Conservation (phyloP, 352 stramenopile genomes). For the Aphanomyces astaci region DNA sequence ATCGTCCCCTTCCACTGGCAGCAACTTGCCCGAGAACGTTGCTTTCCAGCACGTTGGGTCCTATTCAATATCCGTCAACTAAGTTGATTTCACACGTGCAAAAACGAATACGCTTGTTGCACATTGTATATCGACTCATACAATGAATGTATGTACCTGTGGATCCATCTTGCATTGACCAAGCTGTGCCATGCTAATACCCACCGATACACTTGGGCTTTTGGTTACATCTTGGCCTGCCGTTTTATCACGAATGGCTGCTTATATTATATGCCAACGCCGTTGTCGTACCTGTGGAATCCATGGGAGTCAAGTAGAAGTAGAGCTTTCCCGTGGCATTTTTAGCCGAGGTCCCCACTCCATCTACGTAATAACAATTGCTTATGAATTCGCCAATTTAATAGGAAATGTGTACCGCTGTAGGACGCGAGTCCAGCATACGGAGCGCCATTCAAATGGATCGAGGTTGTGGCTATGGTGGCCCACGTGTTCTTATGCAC, state of each 20-base stretch:
- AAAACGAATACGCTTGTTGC: too few species aligned
- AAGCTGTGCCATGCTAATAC: constrained; percentile 53
- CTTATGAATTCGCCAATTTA: background rate
- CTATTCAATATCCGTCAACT: constrained; percentile 23
- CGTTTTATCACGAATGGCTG: too few species aligned
- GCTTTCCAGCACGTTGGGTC: constrained; percentile 71
- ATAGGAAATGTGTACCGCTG: constrained; percentile 51
- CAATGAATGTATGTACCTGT: constrained; percentile 6
- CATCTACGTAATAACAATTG: constrained; percentile 34
- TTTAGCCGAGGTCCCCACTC: constrained; percentile 37
- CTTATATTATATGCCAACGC: background rate
- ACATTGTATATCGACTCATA: too few species aligned
- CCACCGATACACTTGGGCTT: constrained; percentile 46
- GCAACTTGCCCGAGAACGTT: constrained; percentile 44
- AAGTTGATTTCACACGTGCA: too few species aligned
- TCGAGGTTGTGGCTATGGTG: constrained; percentile 53
- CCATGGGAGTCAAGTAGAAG: constrained; percentile 60
- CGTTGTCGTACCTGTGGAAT: constrained; percentile 31
- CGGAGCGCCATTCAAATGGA: constrained; percentile 44
- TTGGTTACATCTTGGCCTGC: constrained; percentile 39
- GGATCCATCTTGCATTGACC: constrained; percentile 37
- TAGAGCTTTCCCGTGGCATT: constrained; percentile 55
- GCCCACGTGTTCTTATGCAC: constrained; percentile 60
- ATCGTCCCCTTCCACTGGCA: constrained; percentile 37
- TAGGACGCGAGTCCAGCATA: constrained; percentile 57